phyloP scores from a whole-genome alignment of 768 basidiomycete species.

The Lactifluus piperatus region DNA sequence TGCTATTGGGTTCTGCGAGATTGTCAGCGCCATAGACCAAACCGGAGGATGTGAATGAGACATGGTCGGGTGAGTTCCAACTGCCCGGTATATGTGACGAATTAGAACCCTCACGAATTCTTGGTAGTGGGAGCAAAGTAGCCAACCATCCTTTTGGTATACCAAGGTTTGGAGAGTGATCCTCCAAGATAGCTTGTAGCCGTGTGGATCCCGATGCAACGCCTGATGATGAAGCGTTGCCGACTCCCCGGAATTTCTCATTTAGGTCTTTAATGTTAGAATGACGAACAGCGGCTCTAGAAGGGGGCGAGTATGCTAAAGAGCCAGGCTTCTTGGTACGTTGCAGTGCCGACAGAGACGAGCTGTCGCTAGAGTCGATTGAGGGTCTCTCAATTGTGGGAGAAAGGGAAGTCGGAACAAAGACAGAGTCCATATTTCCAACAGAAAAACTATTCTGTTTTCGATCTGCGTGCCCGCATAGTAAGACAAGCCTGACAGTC shows the following conservation, averaged over 20 bases:
- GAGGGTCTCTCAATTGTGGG: background rate
- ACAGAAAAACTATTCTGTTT: background rate
- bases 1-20: background rate
- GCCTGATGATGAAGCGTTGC: background rate
- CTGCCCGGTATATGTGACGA: too few relatives aligned
- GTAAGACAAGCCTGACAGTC: background rate
- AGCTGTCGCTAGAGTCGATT: background rate
- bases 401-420: background rate
- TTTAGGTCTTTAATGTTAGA: background rate
- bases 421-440: background rate
- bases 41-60: background rate
- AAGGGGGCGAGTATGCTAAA: too few relatives aligned
- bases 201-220: background rate
- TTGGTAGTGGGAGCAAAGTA: background rate
- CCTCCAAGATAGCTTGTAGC: slow-evolving; percentile 9
- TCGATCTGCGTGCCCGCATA: background rate
- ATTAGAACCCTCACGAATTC: background rate
- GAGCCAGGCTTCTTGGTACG: background rate
- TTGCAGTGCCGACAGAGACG: background rate
- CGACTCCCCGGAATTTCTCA: background rate
- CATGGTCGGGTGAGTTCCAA: background rate
- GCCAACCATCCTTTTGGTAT: background rate
- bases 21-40: background rate
- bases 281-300: background rate
- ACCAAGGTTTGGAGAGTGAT: background rate